Evolutionary conservation across 176 grass and related monocot genomes (phyloP).

Genomic region (Bromus sterilis): DNA sequence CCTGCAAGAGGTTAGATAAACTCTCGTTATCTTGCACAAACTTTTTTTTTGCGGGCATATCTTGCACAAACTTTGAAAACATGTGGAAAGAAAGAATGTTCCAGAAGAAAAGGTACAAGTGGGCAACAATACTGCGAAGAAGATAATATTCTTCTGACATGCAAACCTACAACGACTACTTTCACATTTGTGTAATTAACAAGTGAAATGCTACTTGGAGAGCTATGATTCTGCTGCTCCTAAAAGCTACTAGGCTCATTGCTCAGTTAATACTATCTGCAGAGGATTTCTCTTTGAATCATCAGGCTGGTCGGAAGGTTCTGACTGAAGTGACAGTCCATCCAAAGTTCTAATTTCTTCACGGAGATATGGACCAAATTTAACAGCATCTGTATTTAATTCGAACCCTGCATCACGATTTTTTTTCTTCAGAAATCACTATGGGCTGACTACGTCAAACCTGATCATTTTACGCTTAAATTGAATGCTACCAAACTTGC

Average conservation of each 20-base stretch:
- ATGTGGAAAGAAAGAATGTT: background rate
- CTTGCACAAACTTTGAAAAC: no score
- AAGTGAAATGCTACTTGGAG: background rate
- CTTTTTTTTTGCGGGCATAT: no score
- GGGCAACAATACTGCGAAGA: background rate
- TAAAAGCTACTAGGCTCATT: background rate
- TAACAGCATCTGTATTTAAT: slow-evolving; percentile 43
- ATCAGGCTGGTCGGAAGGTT: slow-evolving; percentile 32
- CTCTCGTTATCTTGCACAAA: background rate
- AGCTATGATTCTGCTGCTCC: background rate
- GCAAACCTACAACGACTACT: background rate
- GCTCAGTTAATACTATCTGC: background rate
- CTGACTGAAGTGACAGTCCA: slow-evolving; percentile 51
- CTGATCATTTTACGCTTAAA: no score
- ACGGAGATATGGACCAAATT: slow-evolving; percentile 69
- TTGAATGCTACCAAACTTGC: no score
- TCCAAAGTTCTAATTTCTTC: slow-evolving; percentile 73
- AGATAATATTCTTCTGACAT: background rate
- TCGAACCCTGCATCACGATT: slow-evolving; percentile 62
- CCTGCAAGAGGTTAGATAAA: slow-evolving; percentile 19
- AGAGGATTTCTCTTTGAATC: slow-evolving; percentile 35
- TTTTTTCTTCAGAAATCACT: no score
- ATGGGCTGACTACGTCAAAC: no score
- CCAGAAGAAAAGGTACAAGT: background rate
- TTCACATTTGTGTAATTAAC: background rate